Evolutionary conservation across 139 green algal genomes (phyloP).

Genomic region (Closterium sp.): DNA sequence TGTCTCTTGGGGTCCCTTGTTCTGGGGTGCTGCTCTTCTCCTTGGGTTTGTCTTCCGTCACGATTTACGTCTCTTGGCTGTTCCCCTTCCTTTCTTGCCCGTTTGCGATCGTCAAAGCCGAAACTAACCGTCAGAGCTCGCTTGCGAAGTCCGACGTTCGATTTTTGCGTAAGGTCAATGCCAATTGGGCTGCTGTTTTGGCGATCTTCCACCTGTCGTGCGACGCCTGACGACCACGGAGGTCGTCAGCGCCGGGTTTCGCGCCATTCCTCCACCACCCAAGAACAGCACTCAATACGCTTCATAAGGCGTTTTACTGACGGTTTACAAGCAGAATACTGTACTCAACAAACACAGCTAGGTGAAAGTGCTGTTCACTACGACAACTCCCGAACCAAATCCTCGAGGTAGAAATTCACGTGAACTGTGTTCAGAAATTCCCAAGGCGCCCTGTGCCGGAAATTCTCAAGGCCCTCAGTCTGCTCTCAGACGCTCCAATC

Average conservation of each 20-base stretch:
- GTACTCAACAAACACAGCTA: neutral
- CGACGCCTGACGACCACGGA: neutral
- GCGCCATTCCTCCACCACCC: neutral
- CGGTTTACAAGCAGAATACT: neutral
- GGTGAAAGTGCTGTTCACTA: no score
- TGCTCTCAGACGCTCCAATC: neutral
- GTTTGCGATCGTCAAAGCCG: neutral
- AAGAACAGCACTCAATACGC: neutral
- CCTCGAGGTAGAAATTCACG: neutral
- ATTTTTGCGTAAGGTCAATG: neutral
- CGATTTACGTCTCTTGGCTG: neutral
- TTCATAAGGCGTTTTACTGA: neutral
- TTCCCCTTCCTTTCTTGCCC: neutral
- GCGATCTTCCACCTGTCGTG: neutral
- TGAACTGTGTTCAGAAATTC: neutral
- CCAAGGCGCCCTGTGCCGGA: neutral
- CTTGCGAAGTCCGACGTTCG: neutral
- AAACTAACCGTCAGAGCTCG: neutral
- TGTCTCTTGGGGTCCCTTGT: neutral
- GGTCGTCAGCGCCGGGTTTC: neutral
- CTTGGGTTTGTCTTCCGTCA: neutral
- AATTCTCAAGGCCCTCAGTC: no score
- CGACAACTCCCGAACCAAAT: no score
- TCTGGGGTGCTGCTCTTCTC: neutral
- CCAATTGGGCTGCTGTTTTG: neutral